These are phyloP conservation scores for Neurospora sp. DNA, from an alignment of 495 filamentous ascomycete genomes.

Conservation along the genomic window DNA sequence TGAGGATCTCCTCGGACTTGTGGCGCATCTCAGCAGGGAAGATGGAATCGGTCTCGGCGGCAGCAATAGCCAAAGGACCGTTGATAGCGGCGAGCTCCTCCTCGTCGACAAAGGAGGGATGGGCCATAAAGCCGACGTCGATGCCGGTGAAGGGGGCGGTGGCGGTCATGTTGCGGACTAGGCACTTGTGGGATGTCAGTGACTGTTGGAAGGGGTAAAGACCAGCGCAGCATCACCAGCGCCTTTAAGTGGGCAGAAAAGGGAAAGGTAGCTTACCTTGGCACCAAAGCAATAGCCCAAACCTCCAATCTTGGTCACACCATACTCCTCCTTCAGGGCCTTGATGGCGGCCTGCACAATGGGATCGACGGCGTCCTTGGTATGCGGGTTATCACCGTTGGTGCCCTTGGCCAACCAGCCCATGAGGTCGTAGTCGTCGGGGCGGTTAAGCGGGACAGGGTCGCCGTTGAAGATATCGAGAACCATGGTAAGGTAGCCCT, in stretches of 20 bases:
- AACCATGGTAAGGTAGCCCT: conserved; percentile 68
- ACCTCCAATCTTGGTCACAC: conserved; percentile 55
- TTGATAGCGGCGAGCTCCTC: conserved; percentile 63
- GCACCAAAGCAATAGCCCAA: conserved; percentile 76
- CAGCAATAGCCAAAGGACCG: conserved; percentile 65
- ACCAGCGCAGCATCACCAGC: too few species aligned
- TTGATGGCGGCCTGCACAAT: conserved; percentile 38
- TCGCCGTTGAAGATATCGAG: conserved; percentile 74
- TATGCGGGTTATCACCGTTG: conserved; percentile 47
- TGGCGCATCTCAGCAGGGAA: conserved; percentile 67
- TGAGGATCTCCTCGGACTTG: conserved; percentile 42
- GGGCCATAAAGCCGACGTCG: conserved; percentile 57
- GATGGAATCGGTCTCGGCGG: conserved; percentile 68
- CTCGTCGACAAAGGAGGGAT: conserved; percentile 65
- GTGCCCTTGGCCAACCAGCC: conserved; percentile 47
- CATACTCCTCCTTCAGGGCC: conserved; percentile 37
- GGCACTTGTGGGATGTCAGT: conserved; percentile 24
- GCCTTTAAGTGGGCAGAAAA: not conserved
- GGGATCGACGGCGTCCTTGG: conserved; percentile 42
- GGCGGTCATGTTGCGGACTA: conserved; percentile 28
- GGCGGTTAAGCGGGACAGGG: conserved; percentile 44
- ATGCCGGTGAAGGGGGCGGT: conserved; percentile 24
- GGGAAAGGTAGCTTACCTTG: conserved; percentile 28
- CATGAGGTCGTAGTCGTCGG: conserved; percentile 46
- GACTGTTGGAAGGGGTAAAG: not conserved